These are phyloP conservation scores for Epichloe sibirici DNA, from an alignment of 2,329 filamentous ascomycete genomes.

Conservation along the genomic window DNA sequence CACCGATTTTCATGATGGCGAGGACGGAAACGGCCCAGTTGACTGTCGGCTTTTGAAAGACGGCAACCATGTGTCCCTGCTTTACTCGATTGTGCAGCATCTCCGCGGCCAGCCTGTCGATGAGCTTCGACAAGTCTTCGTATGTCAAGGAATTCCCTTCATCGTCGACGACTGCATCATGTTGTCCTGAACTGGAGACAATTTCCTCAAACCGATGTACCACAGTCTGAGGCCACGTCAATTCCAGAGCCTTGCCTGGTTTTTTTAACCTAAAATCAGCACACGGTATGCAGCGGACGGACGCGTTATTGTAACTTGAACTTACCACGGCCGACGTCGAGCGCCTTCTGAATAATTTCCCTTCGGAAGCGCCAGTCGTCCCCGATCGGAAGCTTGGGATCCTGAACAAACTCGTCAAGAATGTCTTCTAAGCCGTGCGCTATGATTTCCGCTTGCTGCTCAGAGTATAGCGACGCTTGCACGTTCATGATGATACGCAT, in stretches of 20 bases:
- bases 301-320: too few relatives aligned
- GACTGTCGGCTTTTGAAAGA: constrained; percentile 23
- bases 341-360: neutral
- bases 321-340: neutral
- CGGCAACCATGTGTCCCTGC: constrained; percentile 3
- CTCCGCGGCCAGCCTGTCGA: neutral
- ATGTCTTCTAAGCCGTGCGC: neutral
- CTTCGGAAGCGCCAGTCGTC: too few relatives aligned
- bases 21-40: constrained; percentile 26
- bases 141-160: neutral
- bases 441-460: neutral
- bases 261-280: neutral
- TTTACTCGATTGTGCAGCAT: neutral
- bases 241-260: neutral
- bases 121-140: neutral
- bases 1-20: constrained; percentile 27
- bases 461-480: neutral
- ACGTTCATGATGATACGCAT: neutral
- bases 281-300: too few relatives aligned
- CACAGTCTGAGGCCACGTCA: neutral
- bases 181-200: neutral
- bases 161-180: neutral
- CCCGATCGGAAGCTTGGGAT: neutral
- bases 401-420: neutral
- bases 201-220: neutral